A percentile compares a stretch with the other conserved stretches of the same genome.
These are phyloP conservation scores for Pleurotus cornucopiae DNA, from an alignment of 768 basidiomycete genomes.

Conservation along the genomic window DNA sequence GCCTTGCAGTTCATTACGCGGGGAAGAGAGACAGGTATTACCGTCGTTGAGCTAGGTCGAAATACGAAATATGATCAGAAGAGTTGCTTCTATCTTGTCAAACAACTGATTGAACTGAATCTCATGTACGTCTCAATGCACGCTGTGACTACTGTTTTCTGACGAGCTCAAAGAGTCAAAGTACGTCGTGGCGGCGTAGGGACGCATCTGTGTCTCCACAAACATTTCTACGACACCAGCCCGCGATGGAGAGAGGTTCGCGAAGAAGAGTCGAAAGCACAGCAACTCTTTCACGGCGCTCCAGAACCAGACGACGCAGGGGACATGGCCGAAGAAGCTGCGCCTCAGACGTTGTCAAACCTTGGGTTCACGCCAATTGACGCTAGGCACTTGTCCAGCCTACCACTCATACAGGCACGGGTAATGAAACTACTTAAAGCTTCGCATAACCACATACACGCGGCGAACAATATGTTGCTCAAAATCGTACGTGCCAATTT, in stretches of 20 bases:
- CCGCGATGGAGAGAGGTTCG: conserved; percentile 74
- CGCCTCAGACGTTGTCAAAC: conserved; percentile 27
- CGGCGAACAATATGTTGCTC: conserved; percentile 71
- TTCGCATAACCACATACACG: conserved; percentile 67
- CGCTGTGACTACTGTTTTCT: background rate
- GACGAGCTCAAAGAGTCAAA: conserved; percentile 50
- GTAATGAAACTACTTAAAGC: conserved; percentile 68
- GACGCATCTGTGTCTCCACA: conserved; percentile 76
- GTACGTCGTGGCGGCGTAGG: conserved; percentile 75
- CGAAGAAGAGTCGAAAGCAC: conserved; percentile 60
- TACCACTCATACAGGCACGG: conserved; percentile 66
- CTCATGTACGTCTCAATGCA: conserved; percentile 51
- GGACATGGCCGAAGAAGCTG: conserved; percentile 15
- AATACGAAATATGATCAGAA: conserved; percentile 85
- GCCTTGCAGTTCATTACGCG: conserved; percentile 83
- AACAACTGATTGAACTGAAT: conserved; percentile 68
- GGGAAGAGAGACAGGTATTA: conserved; percentile 71
- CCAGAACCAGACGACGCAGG: conserved; percentile 8
- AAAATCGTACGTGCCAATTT: conserved; percentile 52
- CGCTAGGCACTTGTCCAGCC: conserved; percentile 70
- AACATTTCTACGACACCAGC: conserved; percentile 76
- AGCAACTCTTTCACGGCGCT: conserved; percentile 16
- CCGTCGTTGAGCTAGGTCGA: conserved; percentile 73
- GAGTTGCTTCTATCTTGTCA: conserved; percentile 83
- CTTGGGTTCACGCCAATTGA: conserved; percentile 72